phyloP scores from a whole-genome alignment of 164 flowering plant species.

The Echeveria elegans region DNA sequence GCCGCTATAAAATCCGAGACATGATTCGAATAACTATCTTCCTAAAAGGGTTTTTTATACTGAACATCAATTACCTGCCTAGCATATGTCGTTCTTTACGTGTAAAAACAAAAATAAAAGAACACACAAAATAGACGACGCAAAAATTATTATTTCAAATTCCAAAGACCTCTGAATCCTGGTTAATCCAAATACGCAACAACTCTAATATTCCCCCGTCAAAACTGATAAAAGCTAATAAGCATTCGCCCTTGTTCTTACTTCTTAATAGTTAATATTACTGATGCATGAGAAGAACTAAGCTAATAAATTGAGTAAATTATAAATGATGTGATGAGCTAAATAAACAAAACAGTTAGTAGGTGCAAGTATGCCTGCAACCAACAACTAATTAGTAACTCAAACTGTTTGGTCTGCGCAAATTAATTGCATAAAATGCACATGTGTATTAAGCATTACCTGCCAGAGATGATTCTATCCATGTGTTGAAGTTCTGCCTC shows the following conservation, averaged over 20 bases:
- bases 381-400: neutral
- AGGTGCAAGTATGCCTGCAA: neutral
- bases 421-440: neutral
- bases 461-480: slow-evolving; percentile 62
- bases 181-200: no score
- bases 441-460: slow-evolving; percentile 25
- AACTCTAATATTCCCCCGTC: no score
- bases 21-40: no score
- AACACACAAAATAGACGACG: neutral
- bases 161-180: neutral
- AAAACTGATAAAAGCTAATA: neutral
- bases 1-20: neutral
- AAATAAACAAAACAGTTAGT: neutral
- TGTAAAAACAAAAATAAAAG: neutral
- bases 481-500: slow-evolving; percentile 62
- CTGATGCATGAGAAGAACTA: neutral
- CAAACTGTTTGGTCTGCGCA: neutral
- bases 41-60: neutral
- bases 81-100: neutral
- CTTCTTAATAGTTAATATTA: neutral
- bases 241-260: neutral
- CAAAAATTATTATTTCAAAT: neutral
- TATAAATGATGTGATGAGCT: neutral
- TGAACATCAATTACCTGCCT: neutral
- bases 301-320: neutral